A percentile compares a stretch with the other conserved stretches of the same genome.
Evolutionary conservation across 306 rosid species (phyloP).

Genomic region (Nissolia schottii): DNA sequence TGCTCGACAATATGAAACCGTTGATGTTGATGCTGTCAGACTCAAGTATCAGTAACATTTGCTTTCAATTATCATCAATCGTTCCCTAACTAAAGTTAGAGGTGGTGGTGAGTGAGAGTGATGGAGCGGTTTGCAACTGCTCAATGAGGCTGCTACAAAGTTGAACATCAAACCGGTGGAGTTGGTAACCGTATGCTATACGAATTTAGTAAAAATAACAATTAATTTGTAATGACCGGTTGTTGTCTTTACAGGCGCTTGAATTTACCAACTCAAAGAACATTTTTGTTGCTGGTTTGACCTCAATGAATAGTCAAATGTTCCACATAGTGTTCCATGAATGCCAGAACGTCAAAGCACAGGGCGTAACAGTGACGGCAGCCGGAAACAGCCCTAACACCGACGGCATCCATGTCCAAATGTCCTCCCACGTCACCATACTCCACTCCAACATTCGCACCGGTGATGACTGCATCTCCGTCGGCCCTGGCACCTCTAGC

Average conservation of each 20-base stretch:
- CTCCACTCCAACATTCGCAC: constrained; percentile 45
- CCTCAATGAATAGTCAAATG: constrained; percentile 55
- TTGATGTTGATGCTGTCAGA: no score
- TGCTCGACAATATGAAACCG: no score
- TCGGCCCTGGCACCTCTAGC: constrained; percentile 57
- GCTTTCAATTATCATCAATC: no score
- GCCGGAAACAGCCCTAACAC: constrained; percentile 65
- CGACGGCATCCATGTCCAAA: constrained; percentile 63
- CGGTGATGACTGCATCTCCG: constrained; percentile 63
- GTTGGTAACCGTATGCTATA: background rate
- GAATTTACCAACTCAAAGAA: constrained; percentile 40
- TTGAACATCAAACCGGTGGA: background rate
- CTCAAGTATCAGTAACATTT: no score
- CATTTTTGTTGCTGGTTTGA: constrained; percentile 41
- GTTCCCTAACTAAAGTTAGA: background rate
- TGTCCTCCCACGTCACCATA: constrained; percentile 44
- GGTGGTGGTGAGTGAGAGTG: background rate
- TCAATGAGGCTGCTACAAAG: background rate
- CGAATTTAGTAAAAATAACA: no score
- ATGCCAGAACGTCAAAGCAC: constrained; percentile 41
- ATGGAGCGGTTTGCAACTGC: constrained; percentile 19
- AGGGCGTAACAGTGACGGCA: constrained; percentile 34
- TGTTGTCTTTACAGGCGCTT: constrained; percentile 33
- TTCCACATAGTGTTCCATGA: constrained; percentile 49
- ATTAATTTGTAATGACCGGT: background rate